Conservation (phyloP, 257 asterid species). For the Nicotiana paniculata region DNA sequence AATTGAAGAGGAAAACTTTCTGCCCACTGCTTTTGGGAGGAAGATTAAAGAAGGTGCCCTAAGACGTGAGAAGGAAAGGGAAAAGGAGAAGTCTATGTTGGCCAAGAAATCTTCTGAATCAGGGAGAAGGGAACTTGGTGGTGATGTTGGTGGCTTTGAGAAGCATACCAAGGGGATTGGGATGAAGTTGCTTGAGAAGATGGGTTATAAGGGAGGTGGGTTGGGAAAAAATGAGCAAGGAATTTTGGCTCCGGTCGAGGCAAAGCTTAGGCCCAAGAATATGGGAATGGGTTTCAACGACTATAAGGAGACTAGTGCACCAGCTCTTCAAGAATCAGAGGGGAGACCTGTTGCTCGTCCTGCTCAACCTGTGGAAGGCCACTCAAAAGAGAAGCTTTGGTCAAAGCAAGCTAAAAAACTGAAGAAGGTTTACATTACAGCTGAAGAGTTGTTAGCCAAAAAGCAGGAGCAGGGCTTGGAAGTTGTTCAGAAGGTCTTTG, state of each 20-base stretch:
- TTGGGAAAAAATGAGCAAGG: slow-evolving; percentile 84
- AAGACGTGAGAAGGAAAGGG: slow-evolving; percentile 50
- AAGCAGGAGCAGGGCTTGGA: slow-evolving; percentile 71
- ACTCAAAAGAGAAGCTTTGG: slow-evolving; percentile 59
- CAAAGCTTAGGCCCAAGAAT: slow-evolving; percentile 67
- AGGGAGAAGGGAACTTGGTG: slow-evolving; percentile 28
- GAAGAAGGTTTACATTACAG: slow-evolving; percentile 53
- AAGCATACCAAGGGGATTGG: slow-evolving; percentile 70
- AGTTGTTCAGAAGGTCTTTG: slow-evolving; percentile 70
- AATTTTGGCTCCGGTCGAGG: slow-evolving; percentile 58
- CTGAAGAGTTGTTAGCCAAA: slow-evolving; percentile 60
- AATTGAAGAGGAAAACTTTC: slow-evolving; percentile 35
- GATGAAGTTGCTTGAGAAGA: slow-evolving; percentile 60
- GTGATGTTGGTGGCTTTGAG: slow-evolving; percentile 58
- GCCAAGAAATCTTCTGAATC: slow-evolving; percentile 46
- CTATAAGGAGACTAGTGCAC: slow-evolving; percentile 45
- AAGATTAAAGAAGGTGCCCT: slow-evolving; percentile 59
- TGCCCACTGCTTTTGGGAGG: slow-evolving; percentile 66
- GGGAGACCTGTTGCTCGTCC: slow-evolving; percentile 32
- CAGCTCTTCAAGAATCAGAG: slow-evolving; percentile 35
- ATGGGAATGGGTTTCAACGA: slow-evolving; percentile 86
- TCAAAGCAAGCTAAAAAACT: slow-evolving; percentile 48
- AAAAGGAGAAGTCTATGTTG: slow-evolving; percentile 45
- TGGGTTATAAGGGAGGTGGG: slow-evolving; percentile 91
- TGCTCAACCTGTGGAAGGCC: slow-evolving; percentile 33